Evolutionary conservation across 192 early-diverging fungal species (phyloP).

Genomic region (Linnemannia exigua): DNA sequence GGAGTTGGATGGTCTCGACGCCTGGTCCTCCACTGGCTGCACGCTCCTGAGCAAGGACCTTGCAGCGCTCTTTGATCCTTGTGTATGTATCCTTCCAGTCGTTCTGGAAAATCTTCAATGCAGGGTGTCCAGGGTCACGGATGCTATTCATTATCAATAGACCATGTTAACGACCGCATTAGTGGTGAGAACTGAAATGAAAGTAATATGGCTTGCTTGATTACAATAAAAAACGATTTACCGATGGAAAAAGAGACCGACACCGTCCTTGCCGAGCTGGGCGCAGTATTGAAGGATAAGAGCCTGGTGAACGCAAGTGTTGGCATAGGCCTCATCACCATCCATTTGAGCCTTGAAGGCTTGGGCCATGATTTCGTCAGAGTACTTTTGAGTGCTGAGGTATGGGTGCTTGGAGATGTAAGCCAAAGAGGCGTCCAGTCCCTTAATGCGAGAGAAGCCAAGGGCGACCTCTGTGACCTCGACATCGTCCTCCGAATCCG

Average conservation of each 20-base stretch:
- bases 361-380: conserved; percentile 88
- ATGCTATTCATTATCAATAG: conserved; percentile 30
- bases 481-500: conserved; percentile 72
- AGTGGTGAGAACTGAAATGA: neutral
- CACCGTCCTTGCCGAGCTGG: conserved; percentile 86
- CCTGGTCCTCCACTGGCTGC: conserved; percentile 56
- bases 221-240: conserved; percentile 48
- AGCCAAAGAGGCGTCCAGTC: conserved; percentile 70
- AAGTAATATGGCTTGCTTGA: too few relatives aligned
- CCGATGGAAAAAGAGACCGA: conserved; percentile 86
- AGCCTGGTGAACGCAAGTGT: conserved; percentile 85
- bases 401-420: conserved; percentile 80
- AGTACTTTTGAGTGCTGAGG: conserved; percentile 76
- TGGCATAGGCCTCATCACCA: conserved; percentile 75
- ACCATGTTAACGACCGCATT: too few relatives aligned
- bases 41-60: conserved; percentile 69
- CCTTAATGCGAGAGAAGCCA: conserved; percentile 71
- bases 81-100: conserved; percentile 91
- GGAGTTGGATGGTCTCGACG: conserved; percentile 79
- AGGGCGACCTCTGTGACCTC: conserved; percentile 65
- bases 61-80: conserved; percentile 83
- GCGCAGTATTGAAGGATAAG: conserved; percentile 90
- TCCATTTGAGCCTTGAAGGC: conserved; percentile 85
- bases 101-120: conserved; percentile 84
- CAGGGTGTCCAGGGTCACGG: conserved; percentile 63